phyloP scores from a whole-genome alignment of 2,329 filamentous ascomycete genomes.

The Epichloe baconii region DNA sequence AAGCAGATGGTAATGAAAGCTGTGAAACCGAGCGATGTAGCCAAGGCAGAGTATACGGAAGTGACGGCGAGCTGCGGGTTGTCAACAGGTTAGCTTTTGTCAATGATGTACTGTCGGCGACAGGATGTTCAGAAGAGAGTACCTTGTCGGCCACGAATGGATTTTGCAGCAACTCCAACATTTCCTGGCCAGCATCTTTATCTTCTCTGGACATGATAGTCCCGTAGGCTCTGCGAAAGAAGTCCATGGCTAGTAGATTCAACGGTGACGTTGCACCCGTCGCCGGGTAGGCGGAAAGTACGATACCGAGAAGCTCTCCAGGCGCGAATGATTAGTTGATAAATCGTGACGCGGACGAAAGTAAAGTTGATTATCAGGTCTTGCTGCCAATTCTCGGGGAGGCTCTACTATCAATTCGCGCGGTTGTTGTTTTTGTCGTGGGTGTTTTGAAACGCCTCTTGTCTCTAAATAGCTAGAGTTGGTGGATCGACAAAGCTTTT shows the following conservation, averaged over 20 bases:
- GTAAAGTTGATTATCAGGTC: neutral
- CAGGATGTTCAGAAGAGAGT: neutral
- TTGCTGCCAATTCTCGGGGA: neutral
- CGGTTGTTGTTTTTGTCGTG: neutral
- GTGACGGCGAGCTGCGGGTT: conserved; percentile 15
- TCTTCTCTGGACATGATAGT: conserved; percentile 1
- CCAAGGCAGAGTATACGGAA: conserved; percentile 67
- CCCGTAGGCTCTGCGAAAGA: neutral
- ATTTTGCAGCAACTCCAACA: conserved; percentile 35
- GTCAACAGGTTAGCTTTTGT: neutral
- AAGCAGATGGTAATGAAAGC: conserved; percentile 64
- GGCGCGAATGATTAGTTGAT: neutral
- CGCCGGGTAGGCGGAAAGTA: neutral
- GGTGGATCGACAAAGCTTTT: neutral
- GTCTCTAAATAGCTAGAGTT: neutral
- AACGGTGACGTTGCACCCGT: neutral
- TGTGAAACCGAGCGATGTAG: conserved; percentile 66
- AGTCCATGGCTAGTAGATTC: neutral
- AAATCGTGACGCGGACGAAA: neutral
- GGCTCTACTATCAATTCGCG: neutral
- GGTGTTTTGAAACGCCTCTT: neutral
- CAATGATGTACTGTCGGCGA: too few relatives aligned
- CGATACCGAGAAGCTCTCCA: neutral
- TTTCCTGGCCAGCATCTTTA: conserved; percentile 25
- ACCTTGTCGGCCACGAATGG: conserved; percentile 28